Base-by-base conservation (phyloP, 176 grass and related monocot species). In the Bolboschoenus planiculmis region DNA sequence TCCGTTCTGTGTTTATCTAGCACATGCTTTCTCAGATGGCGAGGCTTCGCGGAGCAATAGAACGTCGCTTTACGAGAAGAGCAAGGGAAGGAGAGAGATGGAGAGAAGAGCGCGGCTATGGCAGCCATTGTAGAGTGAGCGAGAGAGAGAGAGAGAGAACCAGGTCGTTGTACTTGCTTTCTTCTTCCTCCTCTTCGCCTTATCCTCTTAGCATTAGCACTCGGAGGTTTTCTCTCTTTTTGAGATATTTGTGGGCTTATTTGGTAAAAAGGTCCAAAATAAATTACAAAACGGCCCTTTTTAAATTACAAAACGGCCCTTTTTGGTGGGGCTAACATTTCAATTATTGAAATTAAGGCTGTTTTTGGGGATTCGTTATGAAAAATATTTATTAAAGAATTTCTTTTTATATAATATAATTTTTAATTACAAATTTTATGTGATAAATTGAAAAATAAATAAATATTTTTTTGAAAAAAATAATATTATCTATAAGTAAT, bases 41-140 rank as follows among this genome's bases (percentile, higher is more conserved):
- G 40, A 30, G 58, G 80, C 80, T 82, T 82, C 23, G 80, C 80
- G 40, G 39, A 82, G 80, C 80, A 82, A 33, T 48, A 82, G 58
- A 82, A 48, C 2, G 79, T 82, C 50, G 56, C 1, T 47, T 65
- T 82, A 29, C 80, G 39, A 34, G 80, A 50, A 18, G 80, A 82
- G 29, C 58, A 82, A 7, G 58, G 59, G 14, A 82, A 64, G 36
- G 39, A 64, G 21, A 82, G 80, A 50, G 80, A 82, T 5, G 80
- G 14, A 16, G 56, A 82, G 56, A 66, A 82, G 58, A 82, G 24
- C 37, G 80, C 58, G 23, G 58, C 80, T 8, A 63, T 48, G 58
- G 80, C 58, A 2, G 80, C 80, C 80, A 82, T 82, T 48, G 42
- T 33, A 46, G 57, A 43, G 33, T 9, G 27, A n/a, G n/a, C 4